Base-by-base conservation (phyloP, 768 basidiomycete genomes). In the Neoboletus subvelutipes region DNA sequence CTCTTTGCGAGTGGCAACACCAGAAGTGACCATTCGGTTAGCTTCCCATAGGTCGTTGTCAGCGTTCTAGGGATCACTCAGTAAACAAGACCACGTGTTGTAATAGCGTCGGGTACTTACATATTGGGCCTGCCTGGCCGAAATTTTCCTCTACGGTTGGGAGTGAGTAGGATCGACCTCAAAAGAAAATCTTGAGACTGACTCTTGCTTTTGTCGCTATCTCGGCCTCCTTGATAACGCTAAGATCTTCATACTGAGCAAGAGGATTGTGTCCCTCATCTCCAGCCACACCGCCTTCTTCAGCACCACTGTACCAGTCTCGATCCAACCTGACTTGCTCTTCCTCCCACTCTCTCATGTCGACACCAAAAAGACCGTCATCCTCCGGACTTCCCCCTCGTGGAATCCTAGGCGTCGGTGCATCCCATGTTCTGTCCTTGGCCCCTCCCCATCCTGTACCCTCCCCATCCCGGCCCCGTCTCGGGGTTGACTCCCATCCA, bases 11-110 rank as follows among this genome's bases (percentile, higher is more conserved):
- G 91, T 92, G 1, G 92, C 91, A 20, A 98, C 89, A 66, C 97
- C 97, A 3, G 97, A 98, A 0, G 92, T 93, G 11, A 93, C 78
- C 90, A 99, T 95, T 67, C 96, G 91, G 68, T 98, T 98, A 9
- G 91, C 91, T 77, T 99, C 97, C 97, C 97, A 99, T 12, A 96
- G 77, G 66, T 99, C 97, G 66, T 97, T 98, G 72, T 99, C 97
- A 24, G 93, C 93, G 65, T 98, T 98, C 92, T 95, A 67, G 5
- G 57, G 20, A 7, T 42, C 60, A 10, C 34, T 64, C 29, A 68
- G 65, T 66, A 42, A 71, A 58, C 42, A 55, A 40, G 26, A 11
- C n/a, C 24, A 20, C 2, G 13, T 12, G n/a, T 48, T 24, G 28
- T 10, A 17, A 52, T 36, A 43, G 36, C 22, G 20, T 34, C 18